Conservation (phyloP, 306 rosid genomes). For the Acacia melanoxylon region DNA sequence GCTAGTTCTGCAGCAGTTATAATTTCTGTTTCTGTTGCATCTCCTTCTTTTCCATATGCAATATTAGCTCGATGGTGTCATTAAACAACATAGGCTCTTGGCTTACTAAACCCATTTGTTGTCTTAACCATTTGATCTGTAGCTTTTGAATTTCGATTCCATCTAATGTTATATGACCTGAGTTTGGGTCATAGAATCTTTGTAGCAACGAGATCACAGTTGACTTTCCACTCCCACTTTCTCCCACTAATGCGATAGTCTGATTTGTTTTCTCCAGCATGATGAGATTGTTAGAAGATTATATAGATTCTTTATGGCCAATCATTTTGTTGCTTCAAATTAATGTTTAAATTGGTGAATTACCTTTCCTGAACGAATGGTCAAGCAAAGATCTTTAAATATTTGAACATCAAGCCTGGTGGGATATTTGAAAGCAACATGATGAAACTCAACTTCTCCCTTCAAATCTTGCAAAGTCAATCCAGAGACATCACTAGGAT, state of each 20-base stretch:
- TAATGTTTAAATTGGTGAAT: not conserved
- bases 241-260: constrained; percentile 78
- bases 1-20: constrained; percentile 58
- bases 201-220: constrained; percentile 56
- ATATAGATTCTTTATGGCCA: not conserved
- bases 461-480: constrained; percentile 34
- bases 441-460: constrained; percentile 47
- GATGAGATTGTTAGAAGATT: constrained; percentile 5
- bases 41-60: constrained; percentile 67
- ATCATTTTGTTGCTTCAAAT: not conserved
- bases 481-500: constrained; percentile 45
- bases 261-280: constrained; percentile 13
- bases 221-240: constrained; percentile 81
- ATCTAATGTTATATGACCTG: constrained; percentile 63
- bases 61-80: constrained; percentile 65
- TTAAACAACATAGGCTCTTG: constrained; percentile 70
- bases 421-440: constrained; percentile 50
- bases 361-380: constrained; percentile 53
- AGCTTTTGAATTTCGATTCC: constrained; percentile 50
- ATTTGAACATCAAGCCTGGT: constrained; percentile 43
- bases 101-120: constrained; percentile 71
- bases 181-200: constrained; percentile 73
- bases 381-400: constrained; percentile 42
- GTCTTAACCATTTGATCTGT: constrained; percentile 62
- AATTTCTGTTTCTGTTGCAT: constrained; percentile 61